Evolutionary conservation across 75 land plant genomes (phyloP), one percentile per base, ranked within the genome.

Genomic region (Ceratopteris richardii): DNA sequence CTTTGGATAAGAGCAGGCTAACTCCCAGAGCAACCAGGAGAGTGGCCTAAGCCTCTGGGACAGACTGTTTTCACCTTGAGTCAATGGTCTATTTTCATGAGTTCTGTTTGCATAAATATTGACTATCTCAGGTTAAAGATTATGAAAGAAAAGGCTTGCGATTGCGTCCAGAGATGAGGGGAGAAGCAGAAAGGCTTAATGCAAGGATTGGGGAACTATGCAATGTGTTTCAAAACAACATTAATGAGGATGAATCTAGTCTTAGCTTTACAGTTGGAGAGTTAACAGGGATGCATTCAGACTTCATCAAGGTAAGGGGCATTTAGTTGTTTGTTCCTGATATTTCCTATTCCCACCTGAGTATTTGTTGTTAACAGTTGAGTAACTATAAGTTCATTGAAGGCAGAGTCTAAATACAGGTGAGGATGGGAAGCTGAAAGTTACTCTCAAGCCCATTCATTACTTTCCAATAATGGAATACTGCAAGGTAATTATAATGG

Each of bases 121-220:
- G 50, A 6, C 2, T 28, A 2, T 23, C 24, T 23, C 88, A 89
- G 98, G 80, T 86, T 47, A 78, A 61, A 62, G 95, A 88, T 28
- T 94, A 74, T 72, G 98, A 94, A 50, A 79, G 88, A 43, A 70
- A 79, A 71, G 98, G 98, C n/a, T 53, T 81, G 57, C 76, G 79
- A 46, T 76, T 83, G 21, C 74, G 69, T 44, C 17, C 64, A 52
- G 75, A 76, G 37, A 86, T 68, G 48, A 83, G 85, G 66, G 68
- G 58, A 31, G 87, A 94, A 71, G 61, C 88, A 42, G 81, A 81
- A 29, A 66, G 75, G 30, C 36, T 94, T 58, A 86, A 72, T 56
- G 36, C 51, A 48, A 77, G 80, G 50, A 83, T 94, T 29, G 87
- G 77, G 30, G 82, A 89, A 48, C 80, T 94, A 28, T 86, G 90